Conservation (phyloP, 2,329 filamentous ascomycete species). For the Mollisiaceae sp. region DNA sequence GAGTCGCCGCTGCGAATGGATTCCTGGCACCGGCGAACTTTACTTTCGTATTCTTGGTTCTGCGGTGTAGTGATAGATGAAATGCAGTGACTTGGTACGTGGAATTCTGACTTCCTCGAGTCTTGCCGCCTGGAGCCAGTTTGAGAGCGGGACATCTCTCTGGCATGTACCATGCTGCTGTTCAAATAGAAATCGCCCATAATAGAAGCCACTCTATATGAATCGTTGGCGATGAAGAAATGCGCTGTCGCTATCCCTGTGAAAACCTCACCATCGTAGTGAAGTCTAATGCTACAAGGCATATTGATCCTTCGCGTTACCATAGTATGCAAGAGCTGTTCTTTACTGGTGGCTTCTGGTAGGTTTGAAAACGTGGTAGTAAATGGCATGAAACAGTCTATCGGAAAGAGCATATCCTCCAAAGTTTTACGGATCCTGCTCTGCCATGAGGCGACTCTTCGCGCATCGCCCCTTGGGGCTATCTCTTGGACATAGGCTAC, state of each 20-base stretch:
- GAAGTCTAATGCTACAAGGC: background rate
- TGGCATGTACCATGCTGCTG: background rate
- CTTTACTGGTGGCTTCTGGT: background rate
- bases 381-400: slow-evolving; percentile 5
- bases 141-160: slow-evolving; percentile 3
- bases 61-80: slow-evolving; percentile 34
- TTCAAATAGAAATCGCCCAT: background rate
- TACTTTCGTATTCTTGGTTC: slow-evolving; percentile 41
- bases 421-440: slow-evolving; percentile 5
- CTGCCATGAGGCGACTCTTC: background rate
- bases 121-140: background rate
- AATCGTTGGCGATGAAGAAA: background rate
- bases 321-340: slow-evolving; percentile 9
- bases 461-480: slow-evolving; percentile 30
- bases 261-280: background rate
- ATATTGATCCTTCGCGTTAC: background rate
- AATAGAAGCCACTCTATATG: background rate
- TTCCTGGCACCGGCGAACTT: slow-evolving; percentile 44
- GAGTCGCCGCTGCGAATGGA: slow-evolving; percentile 47
- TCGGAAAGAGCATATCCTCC: slow-evolving; percentile 16
- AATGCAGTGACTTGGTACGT: slow-evolving; percentile 1
- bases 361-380: slow-evolving; percentile 17
- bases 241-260: slow-evolving; percentile 13
- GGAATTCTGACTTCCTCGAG: background rate
- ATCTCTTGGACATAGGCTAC: slow-evolving; percentile 65